phyloP scores from a whole-genome alignment of 2,329 filamentous ascomycete species.

The Aspergillus nomiae region DNA sequence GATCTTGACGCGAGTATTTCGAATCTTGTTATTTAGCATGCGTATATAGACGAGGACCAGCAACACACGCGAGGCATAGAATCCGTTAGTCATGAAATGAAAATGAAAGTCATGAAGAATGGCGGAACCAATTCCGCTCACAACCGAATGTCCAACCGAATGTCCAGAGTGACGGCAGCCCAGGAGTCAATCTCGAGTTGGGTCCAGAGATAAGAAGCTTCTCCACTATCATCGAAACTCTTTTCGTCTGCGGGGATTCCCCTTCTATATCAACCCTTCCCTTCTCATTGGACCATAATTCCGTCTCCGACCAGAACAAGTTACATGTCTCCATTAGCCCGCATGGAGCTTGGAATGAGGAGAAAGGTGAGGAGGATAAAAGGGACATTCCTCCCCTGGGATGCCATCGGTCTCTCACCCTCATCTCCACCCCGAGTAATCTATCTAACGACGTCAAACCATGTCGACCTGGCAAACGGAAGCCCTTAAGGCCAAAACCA shows the following conservation, averaged over 20 bases:
- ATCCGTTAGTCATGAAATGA: neutral
- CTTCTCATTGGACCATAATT: neutral
- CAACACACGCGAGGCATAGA: neutral
- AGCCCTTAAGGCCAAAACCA: slow-evolving; percentile 35
- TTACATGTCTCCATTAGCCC: neutral
- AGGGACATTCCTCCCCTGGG: too few relatives aligned
- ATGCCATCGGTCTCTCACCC: too few relatives aligned
- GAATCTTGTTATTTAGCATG: slow-evolving; percentile 1
- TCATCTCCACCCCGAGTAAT: neutral
- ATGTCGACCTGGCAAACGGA: slow-evolving; percentile 35
- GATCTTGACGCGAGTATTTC: slow-evolving; percentile 6
- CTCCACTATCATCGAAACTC: neutral
- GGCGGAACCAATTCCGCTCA: neutral
- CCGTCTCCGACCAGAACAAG: neutral
- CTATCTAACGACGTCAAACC: neutral
- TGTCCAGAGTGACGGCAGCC: too few relatives aligned
- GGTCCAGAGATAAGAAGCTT: neutral
- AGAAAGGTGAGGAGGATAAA: neutral
- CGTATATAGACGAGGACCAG: neutral
- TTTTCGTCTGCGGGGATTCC: neutral
- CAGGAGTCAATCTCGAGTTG: neutral
- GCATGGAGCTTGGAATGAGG: neutral
- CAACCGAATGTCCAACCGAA: neutral
- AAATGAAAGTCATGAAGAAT: neutral
- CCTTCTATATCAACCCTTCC: neutral